Evolutionary conservation across 2,329 filamentous ascomycete species (phyloP).

Genomic region (Scedosporium aurantiacum): DNA sequence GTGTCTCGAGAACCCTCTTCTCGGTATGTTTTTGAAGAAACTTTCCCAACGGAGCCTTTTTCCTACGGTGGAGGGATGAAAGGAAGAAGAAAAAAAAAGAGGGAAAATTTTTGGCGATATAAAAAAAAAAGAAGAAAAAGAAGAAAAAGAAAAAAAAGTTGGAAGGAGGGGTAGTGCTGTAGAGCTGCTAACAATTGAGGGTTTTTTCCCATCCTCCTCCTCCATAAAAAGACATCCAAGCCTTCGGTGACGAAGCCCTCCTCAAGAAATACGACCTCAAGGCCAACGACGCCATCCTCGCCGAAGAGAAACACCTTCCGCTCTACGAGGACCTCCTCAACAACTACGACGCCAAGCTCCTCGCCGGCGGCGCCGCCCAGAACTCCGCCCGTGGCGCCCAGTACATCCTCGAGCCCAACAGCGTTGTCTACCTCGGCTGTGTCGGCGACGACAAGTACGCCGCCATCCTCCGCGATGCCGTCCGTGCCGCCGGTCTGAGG

Average conservation of each 20-base stretch:
- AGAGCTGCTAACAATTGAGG: not conserved
- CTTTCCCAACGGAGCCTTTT: not conserved
- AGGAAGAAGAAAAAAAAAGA: too few relatives aligned
- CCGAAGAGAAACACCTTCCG: conserved; percentile 77
- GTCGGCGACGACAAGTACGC: conserved; percentile 95
- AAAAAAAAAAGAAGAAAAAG: not conserved
- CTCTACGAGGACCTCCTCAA: conserved; percentile 91
- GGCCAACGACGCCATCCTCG: conserved; percentile 94
- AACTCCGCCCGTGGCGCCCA: conserved; percentile 94
- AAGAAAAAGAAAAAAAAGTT: not conserved
- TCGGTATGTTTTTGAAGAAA: conserved; percentile 46
- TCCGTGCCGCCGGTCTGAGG: conserved; percentile 76
- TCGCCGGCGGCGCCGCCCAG: conserved; percentile 91
- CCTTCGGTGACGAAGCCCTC: conserved; percentile 66
- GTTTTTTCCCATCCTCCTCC: not conserved
- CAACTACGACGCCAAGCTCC: conserved; percentile 86
- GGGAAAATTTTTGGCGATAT: too few relatives aligned
- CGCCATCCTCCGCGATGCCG: conserved; percentile 75
- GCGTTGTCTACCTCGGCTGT: conserved; percentile 85
- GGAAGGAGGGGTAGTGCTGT: not conserved
- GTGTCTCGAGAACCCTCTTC: conserved; percentile 92
- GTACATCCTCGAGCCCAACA: conserved; percentile 86
- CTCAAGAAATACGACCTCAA: conserved; percentile 91
- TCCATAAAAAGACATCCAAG: conserved; percentile 68
- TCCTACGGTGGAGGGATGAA: not conserved